Conservation (phyloP, 257 asterid genomes). For the Coffea eugenioides region DNA sequence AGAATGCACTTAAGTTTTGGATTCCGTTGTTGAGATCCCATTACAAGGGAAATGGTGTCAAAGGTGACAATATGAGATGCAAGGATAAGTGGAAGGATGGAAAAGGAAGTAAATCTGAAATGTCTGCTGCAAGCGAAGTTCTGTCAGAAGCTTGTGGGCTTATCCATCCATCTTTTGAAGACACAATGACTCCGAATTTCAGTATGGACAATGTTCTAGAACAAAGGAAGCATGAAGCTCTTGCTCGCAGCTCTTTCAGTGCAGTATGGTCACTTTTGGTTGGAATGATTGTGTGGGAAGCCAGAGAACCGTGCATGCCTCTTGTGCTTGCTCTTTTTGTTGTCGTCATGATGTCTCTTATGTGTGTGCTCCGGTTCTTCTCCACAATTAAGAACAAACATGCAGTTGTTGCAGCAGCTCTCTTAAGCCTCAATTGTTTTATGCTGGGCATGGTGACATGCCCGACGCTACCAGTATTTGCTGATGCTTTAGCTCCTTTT, state of each 20-base stretch:
- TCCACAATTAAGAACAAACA: slow-evolving; percentile 40
- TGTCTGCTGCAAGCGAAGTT: slow-evolving; percentile 11
- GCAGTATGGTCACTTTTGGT: slow-evolving; percentile 50
- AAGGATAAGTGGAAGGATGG: slow-evolving; percentile 17
- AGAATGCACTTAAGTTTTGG: background rate
- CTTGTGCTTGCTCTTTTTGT: slow-evolving; percentile 52
- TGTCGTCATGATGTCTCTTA: slow-evolving; percentile 52
- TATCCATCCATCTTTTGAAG: background rate
- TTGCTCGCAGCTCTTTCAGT: slow-evolving; percentile 54
- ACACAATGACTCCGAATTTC: background rate
- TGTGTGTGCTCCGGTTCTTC: slow-evolving; percentile 43
- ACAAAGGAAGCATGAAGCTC: slow-evolving; percentile 40
- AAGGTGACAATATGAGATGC: slow-evolving; percentile 2
- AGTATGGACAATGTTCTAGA: slow-evolving; percentile 13
- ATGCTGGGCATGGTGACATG: slow-evolving; percentile 54
- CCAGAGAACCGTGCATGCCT: slow-evolving; percentile 66
- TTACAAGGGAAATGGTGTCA: background rate
- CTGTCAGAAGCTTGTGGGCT: background rate
- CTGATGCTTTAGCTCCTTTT: slow-evolving; percentile 31
- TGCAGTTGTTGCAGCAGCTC: slow-evolving; percentile 52
- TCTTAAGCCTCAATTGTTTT: slow-evolving; percentile 76
- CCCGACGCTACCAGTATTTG: slow-evolving; percentile 50
- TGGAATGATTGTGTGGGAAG: slow-evolving; percentile 59
- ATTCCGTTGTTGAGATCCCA: slow-evolving; percentile 11
- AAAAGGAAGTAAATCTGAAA: background rate